Evolutionary conservation across 139 green algal species (phyloP), one percentile per base, ranked within the genome.

Genomic region (Pycnococcus provasolii): DNA sequence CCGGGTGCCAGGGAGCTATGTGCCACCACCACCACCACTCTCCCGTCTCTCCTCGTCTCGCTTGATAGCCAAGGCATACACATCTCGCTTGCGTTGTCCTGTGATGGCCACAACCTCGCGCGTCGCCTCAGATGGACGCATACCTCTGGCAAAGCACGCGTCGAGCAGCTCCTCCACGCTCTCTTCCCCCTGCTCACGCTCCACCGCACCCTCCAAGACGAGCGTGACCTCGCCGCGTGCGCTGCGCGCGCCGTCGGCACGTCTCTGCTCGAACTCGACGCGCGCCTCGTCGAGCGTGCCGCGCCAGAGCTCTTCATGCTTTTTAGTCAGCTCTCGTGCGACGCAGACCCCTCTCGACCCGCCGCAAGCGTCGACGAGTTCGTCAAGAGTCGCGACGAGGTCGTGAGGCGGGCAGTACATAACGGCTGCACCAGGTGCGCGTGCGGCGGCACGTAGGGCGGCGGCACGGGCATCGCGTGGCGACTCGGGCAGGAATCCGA

Each of bases 261-360:
- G 26, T 26, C 26, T 26, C 7, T 57, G 41, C 11, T 40, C 15
- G 58, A 75, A 68, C 58, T 77, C 43, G 26, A 3, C 57, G 45
- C 58, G 45, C 57, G 70, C 46, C 42, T 72, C 70, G 7, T 3
- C 48, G 52, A 85, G 53, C 9, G 55, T 84, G 7, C 66, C 78
- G 47, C 89, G 79, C 66, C 80, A 84, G 50, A 91, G 86, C 73
- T 94, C 84, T 68, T 68, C 37, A 65, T 60, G 54, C 42, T 86
- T 15, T 75, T 96, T 96, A 52, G 88, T 96, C 26, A 96, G 67
- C 75, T 96, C 90, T 45, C 90, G 58, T 1, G 84, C 90, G 3
- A 96, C 69, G 53, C 94, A 68, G 51, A 87, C 80, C 8, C 66
- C 76, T 1, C 42, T 64, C 4, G 79, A 73, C 62, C 95, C 88